phyloP scores from a whole-genome alignment of 192 early-diverging fungal species.

The Gonapodya sp. region DNA sequence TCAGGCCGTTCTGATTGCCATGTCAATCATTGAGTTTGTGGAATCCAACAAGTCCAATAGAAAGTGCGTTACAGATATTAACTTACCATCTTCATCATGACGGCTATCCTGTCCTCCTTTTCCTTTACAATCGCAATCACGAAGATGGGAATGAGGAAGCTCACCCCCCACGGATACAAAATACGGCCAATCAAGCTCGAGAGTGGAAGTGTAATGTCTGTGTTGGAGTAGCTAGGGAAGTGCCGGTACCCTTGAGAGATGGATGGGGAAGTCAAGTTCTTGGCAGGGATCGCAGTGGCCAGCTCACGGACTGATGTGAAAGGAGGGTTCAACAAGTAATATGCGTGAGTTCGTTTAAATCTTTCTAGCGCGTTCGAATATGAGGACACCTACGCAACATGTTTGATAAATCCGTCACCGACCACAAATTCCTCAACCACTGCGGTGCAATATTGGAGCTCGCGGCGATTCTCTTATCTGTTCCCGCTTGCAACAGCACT shows the following conservation, averaged over 20 bases:
- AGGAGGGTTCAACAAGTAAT: constrained; percentile 23
- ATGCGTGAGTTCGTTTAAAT: constrained; percentile 12
- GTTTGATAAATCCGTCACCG: constrained; percentile 29
- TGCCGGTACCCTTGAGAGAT: constrained; percentile 57
- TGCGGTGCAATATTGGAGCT: constrained; percentile 37
- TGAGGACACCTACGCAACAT: constrained; percentile 16
- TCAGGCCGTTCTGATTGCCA: constrained; percentile 58
- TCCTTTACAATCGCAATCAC: constrained; percentile 58
- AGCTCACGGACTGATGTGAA: background rate
- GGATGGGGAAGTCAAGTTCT: constrained; percentile 16
- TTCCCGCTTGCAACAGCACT: constrained; percentile 40
- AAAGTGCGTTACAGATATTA: background rate
- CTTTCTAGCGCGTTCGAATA: no score
- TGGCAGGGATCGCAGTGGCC: background rate
- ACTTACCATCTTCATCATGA: constrained; percentile 59
- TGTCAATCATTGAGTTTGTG: no score
- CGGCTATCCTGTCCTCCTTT: constrained; percentile 60
- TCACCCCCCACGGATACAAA: constrained; percentile 60
- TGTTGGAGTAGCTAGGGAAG: constrained; percentile 41
- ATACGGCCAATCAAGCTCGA: constrained; percentile 45
- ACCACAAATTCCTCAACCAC: constrained; percentile 35
- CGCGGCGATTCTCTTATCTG: constrained; percentile 27
- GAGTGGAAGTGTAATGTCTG: constrained; percentile 37
- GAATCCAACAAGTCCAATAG: background rate
- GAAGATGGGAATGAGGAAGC: constrained; percentile 62